These are phyloP conservation scores for Hamiltosporidium magnivora DNA, from an alignment of 371 early-diverging fungal genomes.

Conservation along the genomic window DNA sequence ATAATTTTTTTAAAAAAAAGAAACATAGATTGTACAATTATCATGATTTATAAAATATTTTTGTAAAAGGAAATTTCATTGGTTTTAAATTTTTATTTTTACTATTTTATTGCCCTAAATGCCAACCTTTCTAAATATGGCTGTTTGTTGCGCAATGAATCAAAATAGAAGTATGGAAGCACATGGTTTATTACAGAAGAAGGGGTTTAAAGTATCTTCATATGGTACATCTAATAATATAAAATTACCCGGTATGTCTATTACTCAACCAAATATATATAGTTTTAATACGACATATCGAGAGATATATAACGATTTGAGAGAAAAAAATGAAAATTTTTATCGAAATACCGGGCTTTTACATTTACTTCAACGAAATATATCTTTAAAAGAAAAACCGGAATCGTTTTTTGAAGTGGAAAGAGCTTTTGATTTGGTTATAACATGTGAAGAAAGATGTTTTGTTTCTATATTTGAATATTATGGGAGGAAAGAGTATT, in stretches of 20 bases:
- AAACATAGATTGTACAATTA: too few relatives aligned
- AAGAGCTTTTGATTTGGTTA: slow-evolving; percentile 71
- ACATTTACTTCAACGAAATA: slow-evolving; percentile 74
- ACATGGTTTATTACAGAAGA: slow-evolving; percentile 60
- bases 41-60: too few relatives aligned
- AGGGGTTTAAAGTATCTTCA: slow-evolving; percentile 66
- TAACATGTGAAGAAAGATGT: slow-evolving; percentile 85
- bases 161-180: slow-evolving; percentile 91
- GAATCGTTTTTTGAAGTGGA: slow-evolving; percentile 68
- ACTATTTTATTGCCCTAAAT: too few relatives aligned
- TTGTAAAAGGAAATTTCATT: too few relatives aligned
- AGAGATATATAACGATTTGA: slow-evolving; percentile 69
- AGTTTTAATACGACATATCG: slow-evolving; percentile 76
- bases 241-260: slow-evolving; percentile 74
- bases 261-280: slow-evolving; percentile 73
- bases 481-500: not conserved
- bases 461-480: slow-evolving; percentile 75
- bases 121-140: slow-evolving; percentile 55
- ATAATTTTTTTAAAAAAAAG: too few relatives aligned
- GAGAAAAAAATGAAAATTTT: slow-evolving; percentile 61
- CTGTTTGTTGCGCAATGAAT: slow-evolving; percentile 84
- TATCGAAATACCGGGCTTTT: slow-evolving; percentile 70
- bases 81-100: too few relatives aligned
- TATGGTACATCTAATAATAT: slow-evolving; percentile 76
- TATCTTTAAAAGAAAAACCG: slow-evolving; percentile 71